phyloP scores from a whole-genome alignment of 352 stramenopile genomes.

The Sclerospora graminicola region DNA sequence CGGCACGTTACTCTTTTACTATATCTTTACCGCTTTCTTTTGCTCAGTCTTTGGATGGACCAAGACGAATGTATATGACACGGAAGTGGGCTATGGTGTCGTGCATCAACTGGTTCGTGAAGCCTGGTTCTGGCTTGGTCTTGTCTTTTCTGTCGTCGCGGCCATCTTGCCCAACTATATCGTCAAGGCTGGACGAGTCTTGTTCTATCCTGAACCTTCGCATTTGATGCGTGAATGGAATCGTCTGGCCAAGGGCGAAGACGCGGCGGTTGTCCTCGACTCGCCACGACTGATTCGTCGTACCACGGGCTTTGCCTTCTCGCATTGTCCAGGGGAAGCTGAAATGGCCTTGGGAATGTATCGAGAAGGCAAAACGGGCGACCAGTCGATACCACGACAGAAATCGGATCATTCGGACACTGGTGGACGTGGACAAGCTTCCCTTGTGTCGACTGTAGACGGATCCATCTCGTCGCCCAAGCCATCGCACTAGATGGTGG shows the following conservation, averaged over 20 bases:
- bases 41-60: constrained; percentile 67
- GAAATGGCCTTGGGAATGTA: constrained; percentile 58
- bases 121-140: constrained; percentile 82
- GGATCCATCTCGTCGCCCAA: constrained; percentile 44
- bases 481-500: constrained; percentile 10
- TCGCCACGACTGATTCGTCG: constrained; percentile 70
- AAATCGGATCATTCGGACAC: constrained; percentile 25
- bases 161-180: constrained; percentile 82
- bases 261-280: constrained; percentile 41
- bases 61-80: constrained; percentile 72
- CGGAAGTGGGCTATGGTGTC: constrained; percentile 55
- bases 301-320: constrained; percentile 85
- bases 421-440: constrained; percentile 25
- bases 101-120: constrained; percentile 43
- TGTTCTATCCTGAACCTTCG: constrained; percentile 84
- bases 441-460: constrained; percentile 43
- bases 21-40: constrained; percentile 80
- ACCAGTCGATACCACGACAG: constrained; percentile 7
- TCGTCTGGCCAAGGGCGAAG: constrained; percentile 66
- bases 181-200: constrained; percentile 67
- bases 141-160: constrained; percentile 45
- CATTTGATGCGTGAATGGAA: constrained; percentile 88
- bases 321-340: constrained; percentile 58
- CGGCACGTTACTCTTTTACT: constrained; percentile 82
- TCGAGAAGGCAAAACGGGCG: constrained; percentile 16